A percentile compares a stretch with the other conserved stretches of the same genome.
Evolutionary conservation across 306 rosid species (phyloP).

Genomic region (Hippophae rhamnoides): DNA sequence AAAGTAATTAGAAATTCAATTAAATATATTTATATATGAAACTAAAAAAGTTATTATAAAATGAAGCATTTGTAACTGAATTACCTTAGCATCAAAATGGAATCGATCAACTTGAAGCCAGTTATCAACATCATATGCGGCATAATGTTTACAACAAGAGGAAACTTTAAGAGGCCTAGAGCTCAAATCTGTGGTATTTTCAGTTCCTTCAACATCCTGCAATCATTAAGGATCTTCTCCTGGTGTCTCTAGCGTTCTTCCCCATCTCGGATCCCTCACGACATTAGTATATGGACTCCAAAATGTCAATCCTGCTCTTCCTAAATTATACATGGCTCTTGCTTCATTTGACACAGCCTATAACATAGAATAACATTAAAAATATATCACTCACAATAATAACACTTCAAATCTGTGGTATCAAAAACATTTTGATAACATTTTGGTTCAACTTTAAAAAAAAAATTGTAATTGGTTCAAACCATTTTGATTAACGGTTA

Average conservation of each 20-base stretch:
- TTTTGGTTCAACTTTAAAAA: too few species aligned
- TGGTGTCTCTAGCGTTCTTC: conserved; percentile 15
- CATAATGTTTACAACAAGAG: conserved; percentile 17
- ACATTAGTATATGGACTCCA: conserved; percentile 20
- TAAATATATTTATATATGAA: neutral
- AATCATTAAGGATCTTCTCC: conserved; percentile 21
- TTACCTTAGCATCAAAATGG: conserved; percentile 15
- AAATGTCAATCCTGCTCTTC: conserved; percentile 40
- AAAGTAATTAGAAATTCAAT: too few species aligned
- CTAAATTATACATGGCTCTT: conserved; percentile 50
- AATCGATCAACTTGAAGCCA: conserved; percentile 15
- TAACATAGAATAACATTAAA: too few species aligned
- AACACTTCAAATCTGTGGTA: too few species aligned
- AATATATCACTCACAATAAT: too few species aligned
- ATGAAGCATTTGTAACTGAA: neutral
- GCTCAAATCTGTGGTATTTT: conserved; percentile 10
- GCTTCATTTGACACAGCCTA: conserved; percentile 34
- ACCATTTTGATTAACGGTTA: too few species aligned
- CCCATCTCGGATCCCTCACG: conserved; percentile 22
- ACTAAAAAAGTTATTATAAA: neutral
- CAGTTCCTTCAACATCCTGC: conserved; percentile 21
- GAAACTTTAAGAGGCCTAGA: conserved; percentile 19
- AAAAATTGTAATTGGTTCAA: too few species aligned
- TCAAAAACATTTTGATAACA: too few species aligned
- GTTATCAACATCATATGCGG: conserved; percentile 13